phyloP scores from a whole-genome alignment of 2,329 filamentous ascomycete species.

The Aspergillus oerlinghausenensis region DNA sequence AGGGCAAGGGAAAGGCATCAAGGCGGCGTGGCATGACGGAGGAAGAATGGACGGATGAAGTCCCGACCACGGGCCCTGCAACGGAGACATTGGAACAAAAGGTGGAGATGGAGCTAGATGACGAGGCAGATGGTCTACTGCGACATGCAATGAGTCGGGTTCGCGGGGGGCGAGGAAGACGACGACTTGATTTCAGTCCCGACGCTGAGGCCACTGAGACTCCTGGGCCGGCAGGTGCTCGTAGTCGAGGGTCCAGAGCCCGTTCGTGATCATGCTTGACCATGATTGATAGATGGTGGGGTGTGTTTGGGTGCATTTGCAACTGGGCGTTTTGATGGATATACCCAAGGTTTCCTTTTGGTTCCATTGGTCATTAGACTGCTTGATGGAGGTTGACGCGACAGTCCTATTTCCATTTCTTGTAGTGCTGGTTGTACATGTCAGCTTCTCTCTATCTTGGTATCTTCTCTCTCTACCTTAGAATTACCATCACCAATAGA shows the following conservation, averaged over 20 bases:
- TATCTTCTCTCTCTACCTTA: background rate
- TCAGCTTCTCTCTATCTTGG: background rate
- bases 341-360: conserved; percentile 3
- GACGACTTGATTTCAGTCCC: conserved; percentile 10
- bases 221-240: conserved; percentile 13
- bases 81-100: conserved; percentile 26
- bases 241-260: conserved; percentile 17
- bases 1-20: conserved; percentile 22
- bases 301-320: conserved; percentile 13
- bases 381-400: background rate
- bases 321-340: conserved; percentile 11
- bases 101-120: conserved; percentile 40
- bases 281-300: conserved; percentile 7
- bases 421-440: background rate
- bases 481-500: background rate
- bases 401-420: background rate
- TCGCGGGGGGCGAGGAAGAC: conserved; percentile 21
- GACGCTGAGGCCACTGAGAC: conserved; percentile 23
- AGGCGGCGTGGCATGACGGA: conserved; percentile 21
- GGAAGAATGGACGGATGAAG: conserved; percentile 36
- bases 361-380: background rate
- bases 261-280: conserved; percentile 16
- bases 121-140: conserved; percentile 40
- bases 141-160: conserved; percentile 35
- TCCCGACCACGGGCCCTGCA: conserved; percentile 11